Evolutionary conservation across 164 flowering plant species (phyloP).

Genomic region (Berberis vulgaris): DNA sequence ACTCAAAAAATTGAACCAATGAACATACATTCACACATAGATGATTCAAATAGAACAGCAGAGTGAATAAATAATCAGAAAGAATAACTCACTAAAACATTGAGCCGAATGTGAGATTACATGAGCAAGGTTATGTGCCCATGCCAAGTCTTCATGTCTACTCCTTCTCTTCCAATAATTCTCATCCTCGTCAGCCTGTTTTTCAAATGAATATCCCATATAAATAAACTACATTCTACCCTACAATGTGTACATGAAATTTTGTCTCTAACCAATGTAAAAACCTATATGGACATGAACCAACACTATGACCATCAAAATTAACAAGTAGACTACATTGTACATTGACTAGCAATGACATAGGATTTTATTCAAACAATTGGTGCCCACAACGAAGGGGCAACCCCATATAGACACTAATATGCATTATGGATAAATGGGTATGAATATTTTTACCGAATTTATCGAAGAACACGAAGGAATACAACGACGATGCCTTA

Average conservation of each 20-base stretch:
- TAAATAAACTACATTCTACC: too few relatives aligned
- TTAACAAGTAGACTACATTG: too few relatives aligned
- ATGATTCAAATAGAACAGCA: too few relatives aligned
- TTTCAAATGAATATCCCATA: not conserved
- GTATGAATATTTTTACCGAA: conserved; percentile 23
- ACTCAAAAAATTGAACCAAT: not conserved
- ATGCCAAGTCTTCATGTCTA: conserved; percentile 46
- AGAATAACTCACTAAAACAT: conserved; percentile 61
- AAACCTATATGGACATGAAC: too few relatives aligned
- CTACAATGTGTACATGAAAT: too few relatives aligned
- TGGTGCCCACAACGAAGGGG: too few relatives aligned
- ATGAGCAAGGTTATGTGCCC: conserved; percentile 52
- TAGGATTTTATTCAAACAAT: too few relatives aligned
- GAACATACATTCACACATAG: too few relatives aligned
- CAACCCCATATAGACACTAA: not conserved
- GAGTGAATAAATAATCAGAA: too few relatives aligned
- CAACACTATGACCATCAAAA: too few relatives aligned
- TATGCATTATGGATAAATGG: not conserved
- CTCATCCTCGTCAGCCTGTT: conserved; percentile 80
- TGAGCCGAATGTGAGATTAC: conserved; percentile 53
- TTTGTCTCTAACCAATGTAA: too few relatives aligned
- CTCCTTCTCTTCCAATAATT: conserved; percentile 40
- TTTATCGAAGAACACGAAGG: conserved; percentile 58
- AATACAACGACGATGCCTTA: conserved; percentile 50
- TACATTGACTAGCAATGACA: too few relatives aligned